Base-by-base conservation (phyloP, 192 early-diverging fungal genomes). In the Podila verticillata region DNA sequence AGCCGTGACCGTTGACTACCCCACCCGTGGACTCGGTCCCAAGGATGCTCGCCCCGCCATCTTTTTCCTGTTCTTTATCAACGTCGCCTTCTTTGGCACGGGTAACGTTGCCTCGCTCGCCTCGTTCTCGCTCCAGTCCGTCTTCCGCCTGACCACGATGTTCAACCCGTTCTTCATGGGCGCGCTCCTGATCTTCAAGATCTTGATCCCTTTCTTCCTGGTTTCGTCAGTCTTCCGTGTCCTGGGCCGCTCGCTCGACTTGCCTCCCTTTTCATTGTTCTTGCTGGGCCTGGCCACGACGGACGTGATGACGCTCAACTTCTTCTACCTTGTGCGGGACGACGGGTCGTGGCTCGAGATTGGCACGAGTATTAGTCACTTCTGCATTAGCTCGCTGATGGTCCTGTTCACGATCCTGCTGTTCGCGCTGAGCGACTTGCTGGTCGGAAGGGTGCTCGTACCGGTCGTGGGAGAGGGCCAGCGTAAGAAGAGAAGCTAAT, bases 301-400 rank as follows among this genome's bases (percentile, higher is more conserved):
- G 0, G 97, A 98, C 81, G 86, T 98, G 0, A 95, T 95, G 91
- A 97, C 97, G 1, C 87, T 98, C 64, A 97, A 97, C 87, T 98
- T 98, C 75, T 98, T 98, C 75, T 98, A 94, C 69, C 86, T 97
- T 54, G 97, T 98, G 36, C 74, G 89, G 20, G 97, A 98, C 84
- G 85, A 91, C 75, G 97, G 97, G 13, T 92, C 91, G 60, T 98
- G 97, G 97, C 84, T 98, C 32, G 97, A 98, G 83, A 98, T 98
- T 77, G 97, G 97, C 28, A 96, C 95, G 56, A 94, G 93, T 57
- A 98, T 98, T 73, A 94, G 92, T 65, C 97, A 98, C 75, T 98
- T 97, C 83, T 92, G 95, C 66, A 98, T 98, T 73, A 91, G 95
- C 10, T 91, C 89, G n/a, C 83, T 94, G 63, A 96, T 98, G 88